Evolutionary conservation across 2,329 filamentous ascomycete genomes (phyloP).

Genomic region (Microcyclospora pomicola): DNA sequence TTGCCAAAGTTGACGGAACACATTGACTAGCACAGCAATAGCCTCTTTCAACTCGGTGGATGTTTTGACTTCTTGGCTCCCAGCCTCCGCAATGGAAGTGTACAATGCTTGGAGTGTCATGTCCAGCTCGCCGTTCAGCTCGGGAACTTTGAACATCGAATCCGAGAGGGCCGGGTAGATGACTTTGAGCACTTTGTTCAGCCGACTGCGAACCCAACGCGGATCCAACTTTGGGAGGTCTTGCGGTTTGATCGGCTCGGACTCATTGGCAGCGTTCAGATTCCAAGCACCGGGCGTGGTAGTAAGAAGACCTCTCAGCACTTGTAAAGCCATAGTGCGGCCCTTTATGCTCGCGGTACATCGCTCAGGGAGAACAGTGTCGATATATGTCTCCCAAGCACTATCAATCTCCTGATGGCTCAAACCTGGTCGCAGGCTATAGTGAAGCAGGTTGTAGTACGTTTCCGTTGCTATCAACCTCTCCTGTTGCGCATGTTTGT

Average conservation of each 20-base stretch:
- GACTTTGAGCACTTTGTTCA: slow-evolving; percentile 49
- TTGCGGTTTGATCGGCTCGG: slow-evolving; percentile 40
- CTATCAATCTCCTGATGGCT: slow-evolving; percentile 52
- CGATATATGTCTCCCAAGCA: slow-evolving; percentile 67
- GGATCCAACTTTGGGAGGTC: slow-evolving; percentile 74
- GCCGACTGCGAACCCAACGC: slow-evolving; percentile 71
- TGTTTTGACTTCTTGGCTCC: slow-evolving; percentile 77
- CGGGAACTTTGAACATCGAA: slow-evolving; percentile 29
- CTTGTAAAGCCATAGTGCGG: slow-evolving; percentile 49
- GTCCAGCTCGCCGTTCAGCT: slow-evolving; percentile 12
- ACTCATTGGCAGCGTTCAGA: slow-evolving; percentile 52
- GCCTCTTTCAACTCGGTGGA: slow-evolving; percentile 72
- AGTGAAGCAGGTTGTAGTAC: slow-evolving; percentile 72
- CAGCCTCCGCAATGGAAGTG: slow-evolving; percentile 50
- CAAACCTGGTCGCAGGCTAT: slow-evolving; percentile 59
- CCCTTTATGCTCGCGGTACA: slow-evolving; percentile 30
- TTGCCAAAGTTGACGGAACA: slow-evolving; percentile 58
- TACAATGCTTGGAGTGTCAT: slow-evolving; percentile 37
- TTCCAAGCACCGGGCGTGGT: slow-evolving; percentile 54
- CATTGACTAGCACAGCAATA: slow-evolving; percentile 54
- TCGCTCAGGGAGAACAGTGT: slow-evolving; percentile 37
- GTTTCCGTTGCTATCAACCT: slow-evolving; percentile 53
- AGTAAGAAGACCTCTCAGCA: slow-evolving; percentile 62
- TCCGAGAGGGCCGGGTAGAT: slow-evolving; percentile 40
- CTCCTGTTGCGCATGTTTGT: slow-evolving; percentile 31